A percentile compares a stretch with the other conserved stretches of the same genome.
These are phyloP conservation scores for Medicago lupulina DNA, from an alignment of 306 rosid genomes.

Conservation along the genomic window DNA sequence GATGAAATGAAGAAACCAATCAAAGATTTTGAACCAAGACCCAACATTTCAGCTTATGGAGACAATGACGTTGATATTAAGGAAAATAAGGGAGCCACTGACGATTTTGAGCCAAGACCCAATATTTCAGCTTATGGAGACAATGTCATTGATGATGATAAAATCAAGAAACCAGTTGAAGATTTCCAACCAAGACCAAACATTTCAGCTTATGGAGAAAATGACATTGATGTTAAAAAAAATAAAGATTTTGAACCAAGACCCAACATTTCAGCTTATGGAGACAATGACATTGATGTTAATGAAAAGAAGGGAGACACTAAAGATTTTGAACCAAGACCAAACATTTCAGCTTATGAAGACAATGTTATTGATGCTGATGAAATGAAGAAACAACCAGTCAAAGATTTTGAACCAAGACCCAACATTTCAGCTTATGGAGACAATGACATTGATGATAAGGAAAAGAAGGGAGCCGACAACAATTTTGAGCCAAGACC, in stretches of 20 bases:
- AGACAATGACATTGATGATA: background rate
- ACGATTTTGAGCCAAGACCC: background rate
- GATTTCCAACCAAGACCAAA: conserved; percentile 6
- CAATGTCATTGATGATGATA: background rate
- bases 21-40: background rate
- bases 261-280: background rate
- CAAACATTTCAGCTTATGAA: conserved; percentile 1
- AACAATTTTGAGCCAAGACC: conserved; percentile 36
- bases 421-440: conserved; percentile 20
- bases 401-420: conserved; percentile 22
- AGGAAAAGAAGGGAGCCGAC: background rate
- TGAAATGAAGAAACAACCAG: background rate
- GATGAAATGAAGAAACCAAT: background rate
- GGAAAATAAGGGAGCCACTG: background rate
- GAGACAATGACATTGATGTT: background rate
- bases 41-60: background rate
- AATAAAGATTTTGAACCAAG: conserved; percentile 28
- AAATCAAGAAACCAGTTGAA: background rate
- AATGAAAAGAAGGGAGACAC: background rate
- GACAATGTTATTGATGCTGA: background rate
- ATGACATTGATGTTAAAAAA: background rate
- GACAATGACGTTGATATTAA: too few species aligned
- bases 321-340: too few species aligned
- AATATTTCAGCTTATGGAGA: background rate
- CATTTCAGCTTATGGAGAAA: background rate